Conservation (phyloP, 1,284 basidiomycete species). For the Cutaneotrichosporon sp. region DNA sequence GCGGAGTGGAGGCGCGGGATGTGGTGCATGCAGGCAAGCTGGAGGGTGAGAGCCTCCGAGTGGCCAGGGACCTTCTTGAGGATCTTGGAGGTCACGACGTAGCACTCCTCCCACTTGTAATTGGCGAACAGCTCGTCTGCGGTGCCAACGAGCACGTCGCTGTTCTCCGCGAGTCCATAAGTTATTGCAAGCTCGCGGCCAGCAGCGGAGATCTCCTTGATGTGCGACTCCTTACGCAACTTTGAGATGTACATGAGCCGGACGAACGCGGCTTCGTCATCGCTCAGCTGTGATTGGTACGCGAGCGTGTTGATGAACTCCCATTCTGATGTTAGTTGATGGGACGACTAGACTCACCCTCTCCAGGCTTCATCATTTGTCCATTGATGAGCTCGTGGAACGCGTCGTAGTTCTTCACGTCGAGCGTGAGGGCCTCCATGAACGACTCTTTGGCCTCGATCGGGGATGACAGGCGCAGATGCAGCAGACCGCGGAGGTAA, state of each 20-base stretch:
- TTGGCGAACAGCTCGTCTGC: constrained; percentile 86
- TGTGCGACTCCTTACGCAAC: constrained; percentile 82
- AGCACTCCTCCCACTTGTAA: constrained; percentile 93
- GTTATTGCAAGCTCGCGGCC: constrained; percentile 71
- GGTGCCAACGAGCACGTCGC: constrained; percentile 86
- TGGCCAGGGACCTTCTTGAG: constrained; percentile 76
- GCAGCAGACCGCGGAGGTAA: constrained; percentile 85
- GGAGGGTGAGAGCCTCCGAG: constrained; percentile 80
- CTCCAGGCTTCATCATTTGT: constrained; percentile 88
- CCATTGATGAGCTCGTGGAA: constrained; percentile 87
- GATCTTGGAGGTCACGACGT: constrained; percentile 82
- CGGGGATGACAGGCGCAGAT: constrained; percentile 86
- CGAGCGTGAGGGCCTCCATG: constrained; percentile 88
- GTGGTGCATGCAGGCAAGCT: constrained; percentile 97
- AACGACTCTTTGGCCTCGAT: constrained; percentile 89
- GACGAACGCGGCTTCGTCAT: constrained; percentile 85
- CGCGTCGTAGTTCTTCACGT: constrained; percentile 97
- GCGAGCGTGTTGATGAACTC: constrained; percentile 83
- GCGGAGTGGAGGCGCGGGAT: constrained; percentile 84
- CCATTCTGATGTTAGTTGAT: constrained; percentile 68
- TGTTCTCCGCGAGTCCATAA: constrained; percentile 79
- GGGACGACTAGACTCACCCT: constrained; percentile 61
- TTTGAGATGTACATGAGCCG: constrained; percentile 87
- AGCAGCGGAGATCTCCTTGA: constrained; percentile 74
- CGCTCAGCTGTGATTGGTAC: constrained; percentile 70